These are phyloP conservation scores for Polysphondylium violaceum DNA, from an alignment of 78 protist genomes.

Conservation along the genomic window DNA sequence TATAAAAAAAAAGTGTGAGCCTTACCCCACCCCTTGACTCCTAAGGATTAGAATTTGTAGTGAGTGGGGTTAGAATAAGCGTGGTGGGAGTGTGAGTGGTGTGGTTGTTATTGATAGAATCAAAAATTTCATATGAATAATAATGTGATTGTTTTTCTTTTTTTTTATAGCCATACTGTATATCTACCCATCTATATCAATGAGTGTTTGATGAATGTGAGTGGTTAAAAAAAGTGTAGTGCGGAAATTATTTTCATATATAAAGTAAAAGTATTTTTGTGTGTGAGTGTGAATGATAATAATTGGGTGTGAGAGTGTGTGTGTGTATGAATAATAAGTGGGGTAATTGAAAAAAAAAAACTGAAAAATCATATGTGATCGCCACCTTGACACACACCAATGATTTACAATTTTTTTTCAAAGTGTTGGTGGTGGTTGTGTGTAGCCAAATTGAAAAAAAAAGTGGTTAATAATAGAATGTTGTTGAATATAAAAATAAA, in stretches of 20 bases:
- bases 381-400: not conserved
- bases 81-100: not conserved
- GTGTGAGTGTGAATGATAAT: not conserved
- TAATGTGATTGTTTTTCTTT: not conserved
- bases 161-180: not conserved
- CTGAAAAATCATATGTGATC: no score
- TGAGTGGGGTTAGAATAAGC: no score
- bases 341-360: not conserved
- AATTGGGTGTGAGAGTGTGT: not conserved
- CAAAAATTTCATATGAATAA: not conserved
- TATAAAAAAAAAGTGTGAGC: no score
- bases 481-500: no score
- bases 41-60: no score
- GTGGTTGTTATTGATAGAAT: not conserved
- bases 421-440: not conserved
- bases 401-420: no score
- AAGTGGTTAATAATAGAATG: no score
- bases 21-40: no score
- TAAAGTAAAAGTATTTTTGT: no score
- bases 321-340: slow-evolving; percentile 1
- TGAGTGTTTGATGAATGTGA: not conserved
- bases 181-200: no score
- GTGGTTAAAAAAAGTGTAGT: not conserved
- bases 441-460: not conserved
- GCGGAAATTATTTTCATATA: not conserved